phyloP scores from a whole-genome alignment of 1,284 basidiomycete genomes.

The Earliella scabrosa region DNA sequence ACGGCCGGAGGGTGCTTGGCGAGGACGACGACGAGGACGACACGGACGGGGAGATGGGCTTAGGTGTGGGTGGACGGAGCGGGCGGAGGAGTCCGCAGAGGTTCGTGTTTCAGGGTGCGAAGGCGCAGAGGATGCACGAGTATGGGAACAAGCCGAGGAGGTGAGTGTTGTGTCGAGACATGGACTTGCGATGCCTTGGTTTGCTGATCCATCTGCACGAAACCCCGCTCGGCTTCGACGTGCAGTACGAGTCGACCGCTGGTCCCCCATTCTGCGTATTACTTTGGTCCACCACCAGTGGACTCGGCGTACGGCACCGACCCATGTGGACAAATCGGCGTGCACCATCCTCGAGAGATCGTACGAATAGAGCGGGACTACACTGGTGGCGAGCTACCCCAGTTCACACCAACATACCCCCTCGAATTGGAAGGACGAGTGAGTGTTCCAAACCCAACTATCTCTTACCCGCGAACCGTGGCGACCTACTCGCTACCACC shows the following conservation, averaged over 20 bases:
- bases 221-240: neutral
- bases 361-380: slow-evolving; percentile 85
- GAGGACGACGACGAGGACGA: neutral
- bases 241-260: slow-evolving; percentile 43
- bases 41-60: neutral
- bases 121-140: slow-evolving; percentile 25
- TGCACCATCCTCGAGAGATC: slow-evolving; percentile 86
- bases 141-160: slow-evolving; percentile 19
- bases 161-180: slow-evolving; percentile 9
- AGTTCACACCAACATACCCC: slow-evolving; percentile 82
- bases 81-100: slow-evolving; percentile 20
- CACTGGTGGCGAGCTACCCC: slow-evolving; percentile 76
- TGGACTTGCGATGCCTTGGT: too few relatives aligned
- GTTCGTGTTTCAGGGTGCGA: slow-evolving; percentile 18
- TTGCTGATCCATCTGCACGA: too few relatives aligned
- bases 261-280: slow-evolving; percentile 79
- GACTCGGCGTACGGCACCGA: slow-evolving; percentile 76
- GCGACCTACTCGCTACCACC: too few relatives aligned
- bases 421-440: slow-evolving; percentile 85
- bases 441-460: slow-evolving; percentile 44
- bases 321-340: slow-evolving; percentile 79
- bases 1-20: neutral
- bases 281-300: slow-evolving; percentile 77
- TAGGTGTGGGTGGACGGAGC: slow-evolving; percentile 7
- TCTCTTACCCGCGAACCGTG: too few relatives aligned